Conservation (phyloP, 768 basidiomycete species). For the Mycena kentingensis region DNA sequence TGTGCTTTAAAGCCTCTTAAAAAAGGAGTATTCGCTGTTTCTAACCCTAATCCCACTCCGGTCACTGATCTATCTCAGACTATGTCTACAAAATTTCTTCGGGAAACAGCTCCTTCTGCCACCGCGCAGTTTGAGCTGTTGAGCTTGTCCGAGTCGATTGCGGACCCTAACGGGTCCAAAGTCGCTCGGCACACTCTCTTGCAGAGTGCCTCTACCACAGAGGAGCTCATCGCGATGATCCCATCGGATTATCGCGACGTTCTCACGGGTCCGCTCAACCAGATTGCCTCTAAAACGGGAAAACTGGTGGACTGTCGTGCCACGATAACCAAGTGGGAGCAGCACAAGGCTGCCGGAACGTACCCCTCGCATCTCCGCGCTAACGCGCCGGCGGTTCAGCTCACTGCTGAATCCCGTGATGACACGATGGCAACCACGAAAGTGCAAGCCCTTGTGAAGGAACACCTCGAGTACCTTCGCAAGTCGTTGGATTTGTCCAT, state of each 20-base stretch:
- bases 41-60: too few species aligned
- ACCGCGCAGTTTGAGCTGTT: too few species aligned
- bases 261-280: conserved; percentile 9
- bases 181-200: conserved; percentile 1
- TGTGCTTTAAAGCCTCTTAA: too few species aligned
- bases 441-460: not conserved
- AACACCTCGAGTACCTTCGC: too few species aligned
- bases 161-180: too few species aligned
- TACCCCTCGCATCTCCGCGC: not conserved
- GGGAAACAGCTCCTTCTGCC: too few species aligned
- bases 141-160: too few species aligned
- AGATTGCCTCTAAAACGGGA: not conserved
- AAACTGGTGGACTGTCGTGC: not conserved
- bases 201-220: conserved; percentile 8
- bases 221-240: conserved; percentile 14
- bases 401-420: not conserved
- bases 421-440: not conserved
- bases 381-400: not conserved
- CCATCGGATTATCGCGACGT: conserved; percentile 15
- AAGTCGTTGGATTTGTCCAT: too few species aligned
- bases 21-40: too few species aligned
- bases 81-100: too few species aligned
- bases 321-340: conserved; percentile 4
- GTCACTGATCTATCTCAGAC: too few species aligned
- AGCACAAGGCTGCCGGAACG: conserved; percentile 8